Evolutionary conservation across 2,329 filamentous ascomycete species (phyloP).

Genomic region (Orbilia oligospora): DNA sequence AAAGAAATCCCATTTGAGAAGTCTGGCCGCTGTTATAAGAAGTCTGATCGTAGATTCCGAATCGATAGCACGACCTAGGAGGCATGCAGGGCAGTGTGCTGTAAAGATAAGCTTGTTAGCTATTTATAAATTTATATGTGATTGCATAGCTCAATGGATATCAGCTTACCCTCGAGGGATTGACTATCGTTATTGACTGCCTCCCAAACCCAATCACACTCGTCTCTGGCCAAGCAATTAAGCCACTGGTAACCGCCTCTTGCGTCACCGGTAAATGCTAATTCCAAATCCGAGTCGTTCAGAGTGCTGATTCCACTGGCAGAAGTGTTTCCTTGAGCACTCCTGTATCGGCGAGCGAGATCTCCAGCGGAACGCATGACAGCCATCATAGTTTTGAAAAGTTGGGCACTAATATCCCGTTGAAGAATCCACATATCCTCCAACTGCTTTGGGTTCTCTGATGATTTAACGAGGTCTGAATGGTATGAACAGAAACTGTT

Average conservation of each 20-base stretch:
- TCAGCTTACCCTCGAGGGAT: slow-evolving; percentile 51
- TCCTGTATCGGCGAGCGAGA: slow-evolving; percentile 37
- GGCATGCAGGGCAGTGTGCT: slow-evolving; percentile 56
- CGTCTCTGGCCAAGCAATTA: slow-evolving; percentile 51
- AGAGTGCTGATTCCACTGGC: slow-evolving; percentile 26
- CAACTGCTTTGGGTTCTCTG: slow-evolving; percentile 47
- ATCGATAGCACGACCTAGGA: slow-evolving; percentile 58
- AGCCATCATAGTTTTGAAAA: slow-evolving; percentile 60
- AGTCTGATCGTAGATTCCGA: slow-evolving; percentile 58
- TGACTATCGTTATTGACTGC: slow-evolving; percentile 47
- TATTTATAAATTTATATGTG: too few relatives aligned
- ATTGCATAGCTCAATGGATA: too few relatives aligned
- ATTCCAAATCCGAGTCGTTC: slow-evolving; percentile 67
- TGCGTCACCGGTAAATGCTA: slow-evolving; percentile 62
- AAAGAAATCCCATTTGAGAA: slow-evolving; percentile 58
- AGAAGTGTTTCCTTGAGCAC: slow-evolving; percentile 22
- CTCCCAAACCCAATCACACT: slow-evolving; percentile 55
- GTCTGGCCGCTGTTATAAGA: slow-evolving; percentile 48
- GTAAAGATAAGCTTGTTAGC: not conserved
- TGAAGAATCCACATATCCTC: slow-evolving; percentile 59
- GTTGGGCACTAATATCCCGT: slow-evolving; percentile 52
- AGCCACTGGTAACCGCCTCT: slow-evolving; percentile 59
- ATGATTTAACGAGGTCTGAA: slow-evolving; percentile 48
- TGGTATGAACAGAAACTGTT: slow-evolving; percentile 54
- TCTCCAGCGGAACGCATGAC: slow-evolving; percentile 56